Evolutionary conservation across 2,329 filamentous ascomycete genomes (phyloP).

Genomic region (Beauveria medogensis): DNA sequence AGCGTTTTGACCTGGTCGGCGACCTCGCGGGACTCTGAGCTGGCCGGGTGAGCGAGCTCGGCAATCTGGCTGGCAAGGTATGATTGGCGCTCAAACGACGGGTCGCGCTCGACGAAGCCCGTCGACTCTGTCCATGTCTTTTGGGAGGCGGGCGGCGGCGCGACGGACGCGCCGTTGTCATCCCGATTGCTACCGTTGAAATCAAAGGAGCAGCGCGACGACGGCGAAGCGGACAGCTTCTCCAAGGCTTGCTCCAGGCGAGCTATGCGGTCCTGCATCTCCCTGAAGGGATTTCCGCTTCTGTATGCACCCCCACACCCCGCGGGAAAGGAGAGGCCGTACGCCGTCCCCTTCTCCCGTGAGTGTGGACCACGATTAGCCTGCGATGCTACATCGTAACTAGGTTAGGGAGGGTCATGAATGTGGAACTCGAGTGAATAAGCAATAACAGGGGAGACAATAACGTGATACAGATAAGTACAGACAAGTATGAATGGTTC

Average conservation of each 20-base stretch:
- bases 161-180: neutral
- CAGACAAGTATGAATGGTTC: neutral
- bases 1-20: constrained; percentile 9
- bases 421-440: too few relatives aligned
- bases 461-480: neutral
- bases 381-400: neutral
- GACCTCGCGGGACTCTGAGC: constrained; percentile 4
- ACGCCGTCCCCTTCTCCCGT: neutral
- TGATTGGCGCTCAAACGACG: constrained; percentile 13
- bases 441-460: too few relatives aligned
- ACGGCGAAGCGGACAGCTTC: constrained; percentile 9
- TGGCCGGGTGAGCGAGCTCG: constrained; percentile 7
- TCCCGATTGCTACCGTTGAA: neutral
- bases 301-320: neutral
- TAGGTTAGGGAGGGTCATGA: neutral
- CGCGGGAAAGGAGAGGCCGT: too few relatives aligned
- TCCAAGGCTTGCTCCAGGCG: constrained; percentile 12
- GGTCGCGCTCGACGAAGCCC: constrained; percentile 12
- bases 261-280: constrained; percentile 12
- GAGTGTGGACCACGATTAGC: neutral
- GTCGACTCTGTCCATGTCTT: constrained; percentile 9
- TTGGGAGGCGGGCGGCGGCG: constrained; percentile 3
- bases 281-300: constrained; percentile 1
- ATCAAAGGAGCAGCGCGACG: neutral
- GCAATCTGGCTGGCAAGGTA: constrained; percentile 12